Evolutionary conservation across 768 basidiomycete genomes (phyloP).

Genomic region (Amanita rimosa): DNA sequence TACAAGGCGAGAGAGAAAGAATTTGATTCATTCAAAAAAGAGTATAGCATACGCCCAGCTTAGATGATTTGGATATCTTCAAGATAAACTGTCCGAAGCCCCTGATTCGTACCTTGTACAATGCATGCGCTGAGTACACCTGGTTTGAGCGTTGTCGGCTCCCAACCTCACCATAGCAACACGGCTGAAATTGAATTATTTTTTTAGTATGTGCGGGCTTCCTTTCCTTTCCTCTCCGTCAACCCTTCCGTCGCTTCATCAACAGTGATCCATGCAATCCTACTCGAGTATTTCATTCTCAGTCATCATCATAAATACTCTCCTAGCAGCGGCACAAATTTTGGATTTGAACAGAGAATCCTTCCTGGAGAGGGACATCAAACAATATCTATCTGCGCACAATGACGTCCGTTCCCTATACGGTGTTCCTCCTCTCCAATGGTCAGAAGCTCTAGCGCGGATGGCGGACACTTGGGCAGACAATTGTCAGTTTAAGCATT

Average conservation of each 20-base stretch:
- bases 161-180: neutral
- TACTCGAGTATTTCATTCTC: no score
- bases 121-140: no score
- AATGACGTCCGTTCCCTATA: constrained; percentile 25
- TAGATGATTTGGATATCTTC: neutral
- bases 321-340: no score
- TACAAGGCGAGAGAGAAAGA: constrained; percentile 85
- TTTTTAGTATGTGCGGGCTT: neutral
- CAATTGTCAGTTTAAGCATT: constrained; percentile 35
- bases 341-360: neutral
- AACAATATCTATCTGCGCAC: constrained; percentile 31
- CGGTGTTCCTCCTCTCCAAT: constrained; percentile 30
- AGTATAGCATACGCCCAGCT: constrained; percentile 61
- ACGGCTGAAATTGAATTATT: neutral
- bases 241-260: no score
- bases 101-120: neutral
- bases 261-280: no score
- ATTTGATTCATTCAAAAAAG: constrained; percentile 67
- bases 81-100: no score
- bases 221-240: neutral
- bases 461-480: constrained; percentile 41
- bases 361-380: constrained; percentile 13
- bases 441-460: constrained; percentile 35
- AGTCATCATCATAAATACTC: no score
- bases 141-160: neutral